These are phyloP conservation scores for Parsonsia alboflavescens DNA, from an alignment of 257 asterid genomes.

Conservation along the genomic window DNA sequence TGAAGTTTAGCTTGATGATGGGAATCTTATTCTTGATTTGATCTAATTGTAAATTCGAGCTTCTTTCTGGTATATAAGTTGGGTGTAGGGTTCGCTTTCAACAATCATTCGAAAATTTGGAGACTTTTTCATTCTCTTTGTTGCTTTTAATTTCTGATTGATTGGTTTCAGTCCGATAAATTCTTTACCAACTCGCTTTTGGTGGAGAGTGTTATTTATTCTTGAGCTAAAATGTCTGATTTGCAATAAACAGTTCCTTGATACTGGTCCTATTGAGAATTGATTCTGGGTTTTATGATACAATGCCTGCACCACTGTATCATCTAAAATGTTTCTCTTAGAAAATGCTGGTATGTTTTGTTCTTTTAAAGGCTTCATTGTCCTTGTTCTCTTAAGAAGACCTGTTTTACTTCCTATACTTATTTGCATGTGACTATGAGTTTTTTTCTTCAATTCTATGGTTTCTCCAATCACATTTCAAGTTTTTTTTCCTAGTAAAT, in stretches of 20 bases:
- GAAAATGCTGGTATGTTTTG: not conserved
- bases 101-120: not conserved
- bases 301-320: not conserved
- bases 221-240: not conserved
- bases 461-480: not conserved
- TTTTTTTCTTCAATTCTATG: not conserved
- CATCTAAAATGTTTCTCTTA: not conserved
- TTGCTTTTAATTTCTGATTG: not conserved
- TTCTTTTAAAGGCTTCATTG: not conserved
- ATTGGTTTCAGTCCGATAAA: not conserved
- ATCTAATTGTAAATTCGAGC: not conserved
- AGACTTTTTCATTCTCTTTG: not conserved
- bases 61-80: not conserved
- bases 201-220: not conserved
- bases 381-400: not conserved
- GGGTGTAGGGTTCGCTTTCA: not conserved
- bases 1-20: not conserved
- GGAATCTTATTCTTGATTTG: not conserved
- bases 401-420: not conserved
- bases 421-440: not conserved
- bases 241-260: not conserved
- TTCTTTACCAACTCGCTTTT: not conserved
- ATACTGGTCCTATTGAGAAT: not conserved
- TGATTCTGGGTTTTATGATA: not conserved
- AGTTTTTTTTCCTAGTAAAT: not conserved